Evolutionary conservation across 2,329 filamentous ascomycete species (phyloP).

Genomic region (Fusarium irregulare): DNA sequence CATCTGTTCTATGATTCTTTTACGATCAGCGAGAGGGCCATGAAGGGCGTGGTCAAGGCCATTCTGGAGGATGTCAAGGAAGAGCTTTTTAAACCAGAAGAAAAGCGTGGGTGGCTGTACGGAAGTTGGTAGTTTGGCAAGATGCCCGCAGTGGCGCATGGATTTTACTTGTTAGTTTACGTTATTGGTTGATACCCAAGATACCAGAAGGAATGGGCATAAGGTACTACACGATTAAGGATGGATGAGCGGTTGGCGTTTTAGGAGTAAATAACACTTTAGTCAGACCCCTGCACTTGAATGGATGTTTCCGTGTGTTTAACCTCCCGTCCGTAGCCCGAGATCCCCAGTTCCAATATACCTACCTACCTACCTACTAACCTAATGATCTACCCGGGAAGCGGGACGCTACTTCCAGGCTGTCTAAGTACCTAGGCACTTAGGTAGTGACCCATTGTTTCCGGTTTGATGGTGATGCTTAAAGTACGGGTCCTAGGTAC

Average conservation of each 20-base stretch:
- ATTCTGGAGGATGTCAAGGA: conserved; percentile 37
- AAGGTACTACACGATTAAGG: conserved; percentile 1
- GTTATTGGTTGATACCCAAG: conserved; percentile 22
- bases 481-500: not conserved
- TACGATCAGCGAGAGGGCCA: conserved; percentile 54
- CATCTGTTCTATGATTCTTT: conserved; percentile 66
- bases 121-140: conserved; percentile 18
- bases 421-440: not conserved
- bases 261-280: not conserved
- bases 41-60: conserved; percentile 35
- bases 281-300: not conserved
- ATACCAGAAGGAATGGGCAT: not conserved
- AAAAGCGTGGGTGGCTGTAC: conserved; percentile 35
- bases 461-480: not conserved
- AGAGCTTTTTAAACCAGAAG: conserved; percentile 40
- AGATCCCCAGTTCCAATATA: conserved; percentile 7
- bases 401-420: too few relatives aligned
- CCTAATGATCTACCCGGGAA: too few relatives aligned
- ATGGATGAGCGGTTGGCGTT: conserved; percentile 25
- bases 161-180: conserved; percentile 2
- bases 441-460: not conserved
- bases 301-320: not conserved
- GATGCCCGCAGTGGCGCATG: not conserved
- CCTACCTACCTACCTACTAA: not conserved
- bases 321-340: not conserved